Evolutionary conservation across 208 protist species (phyloP), one percentile per base, ranked within the genome.

Genomic region (Herpetomonas samuelpessoai): DNA sequence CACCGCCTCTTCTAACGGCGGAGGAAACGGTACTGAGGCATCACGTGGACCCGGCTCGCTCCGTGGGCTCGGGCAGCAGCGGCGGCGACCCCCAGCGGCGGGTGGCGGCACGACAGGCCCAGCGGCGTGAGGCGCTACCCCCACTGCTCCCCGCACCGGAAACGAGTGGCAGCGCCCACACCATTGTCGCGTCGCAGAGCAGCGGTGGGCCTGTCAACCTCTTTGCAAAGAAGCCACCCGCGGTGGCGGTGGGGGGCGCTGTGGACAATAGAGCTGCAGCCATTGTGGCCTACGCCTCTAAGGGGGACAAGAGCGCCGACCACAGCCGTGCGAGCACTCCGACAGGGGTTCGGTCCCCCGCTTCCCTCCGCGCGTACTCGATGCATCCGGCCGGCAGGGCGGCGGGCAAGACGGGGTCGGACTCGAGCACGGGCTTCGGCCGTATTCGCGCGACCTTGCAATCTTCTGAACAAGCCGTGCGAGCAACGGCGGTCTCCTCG

Each of bases 51-150:
- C 46, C 18, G 7, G 9, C 19, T n/a, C 46, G 46, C 46, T 7
- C 19, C 46, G 18, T 7, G 12, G 12, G 18, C 46, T 26, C 19
- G 12, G 6, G 7, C 46, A 19, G 7, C 46, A n/a, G 19, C 19
- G 9, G 18, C 6, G 46, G 46, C 46, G 35, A 51, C 12, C 46
- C 4, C 10, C 21, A 56, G 28, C 51, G 14, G 22, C 26, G 31
- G 57, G 48, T 47, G 28, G 45, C 29, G 9, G 54, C 31, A 10
- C 38, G 54, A 10, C 38, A 46, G 35, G 49, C 49, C 14, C 54
- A 46, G 9, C 38, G 28, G 14, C 12, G 57, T 3, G 10, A 30
- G 25, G 3, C 10, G 9, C 7, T 27, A 9, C 22, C 44, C 3
- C 30, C 49, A 3, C 24, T 55, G 10, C 30, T 55, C 28, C 12